Conservation (phyloP, 768 basidiomycete species). For the Lenzites betulinus region DNA sequence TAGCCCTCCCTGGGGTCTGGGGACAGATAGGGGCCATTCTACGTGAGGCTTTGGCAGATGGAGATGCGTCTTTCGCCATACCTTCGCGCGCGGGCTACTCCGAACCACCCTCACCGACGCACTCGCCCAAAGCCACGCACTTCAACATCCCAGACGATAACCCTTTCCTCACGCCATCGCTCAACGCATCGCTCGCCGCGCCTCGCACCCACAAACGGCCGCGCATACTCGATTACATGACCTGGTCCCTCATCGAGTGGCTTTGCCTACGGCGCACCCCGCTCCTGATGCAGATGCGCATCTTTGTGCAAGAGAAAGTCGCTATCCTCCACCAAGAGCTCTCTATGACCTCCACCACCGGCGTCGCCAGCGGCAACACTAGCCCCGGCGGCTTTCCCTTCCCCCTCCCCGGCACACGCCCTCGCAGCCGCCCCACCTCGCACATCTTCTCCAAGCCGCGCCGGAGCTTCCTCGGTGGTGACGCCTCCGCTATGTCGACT, state of each 20-base stretch:
- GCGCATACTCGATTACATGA: conserved; percentile 65
- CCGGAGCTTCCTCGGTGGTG: conserved; percentile 39
- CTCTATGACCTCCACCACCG: conserved; percentile 17
- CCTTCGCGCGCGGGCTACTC: conserved; percentile 41
- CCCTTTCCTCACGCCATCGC: conserved; percentile 23
- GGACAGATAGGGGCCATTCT: conserved; percentile 57
- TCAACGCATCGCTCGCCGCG: conserved; percentile 31
- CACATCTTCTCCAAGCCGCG: conserved; percentile 62
- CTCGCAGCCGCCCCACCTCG: conserved; percentile 46
- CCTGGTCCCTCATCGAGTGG: conserved; percentile 74
- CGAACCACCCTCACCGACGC: conserved; percentile 50
- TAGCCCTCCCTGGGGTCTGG: conserved; percentile 61
- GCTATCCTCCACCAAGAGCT: conserved; percentile 55
- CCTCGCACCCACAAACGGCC: conserved; percentile 39
- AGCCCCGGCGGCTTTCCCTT: conserved; percentile 8
- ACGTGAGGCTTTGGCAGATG: conserved; percentile 52
- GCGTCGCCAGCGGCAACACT: conserved; percentile 23
- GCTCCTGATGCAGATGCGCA: conserved; percentile 63
- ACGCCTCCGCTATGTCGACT: conserved; percentile 34
- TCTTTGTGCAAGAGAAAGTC: conserved; percentile 66
- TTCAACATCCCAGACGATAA: conserved; percentile 21
- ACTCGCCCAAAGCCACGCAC: conserved; percentile 42
- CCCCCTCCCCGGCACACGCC: too few relatives aligned
- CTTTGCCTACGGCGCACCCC: conserved; percentile 64
- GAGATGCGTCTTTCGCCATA: conserved; percentile 64